Evolutionary conservation across 2,329 filamentous ascomycete species (phyloP).

Genomic region (Colletotrichum paranaense): DNA sequence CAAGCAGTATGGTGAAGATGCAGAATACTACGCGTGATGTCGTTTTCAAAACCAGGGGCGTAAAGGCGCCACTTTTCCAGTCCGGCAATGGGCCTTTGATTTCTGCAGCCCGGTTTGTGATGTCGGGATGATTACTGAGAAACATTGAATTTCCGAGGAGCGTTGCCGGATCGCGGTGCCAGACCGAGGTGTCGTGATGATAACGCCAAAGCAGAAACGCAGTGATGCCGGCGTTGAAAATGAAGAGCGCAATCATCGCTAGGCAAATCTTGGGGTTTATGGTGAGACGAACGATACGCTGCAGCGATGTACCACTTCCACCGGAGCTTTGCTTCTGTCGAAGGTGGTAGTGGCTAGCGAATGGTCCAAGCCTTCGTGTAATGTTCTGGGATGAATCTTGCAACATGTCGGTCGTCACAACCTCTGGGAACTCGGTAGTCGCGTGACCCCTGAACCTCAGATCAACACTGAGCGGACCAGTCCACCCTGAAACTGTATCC

Average conservation of each 20-base stretch:
- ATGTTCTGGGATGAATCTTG: conserved; percentile 9
- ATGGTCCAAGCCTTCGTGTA: not conserved
- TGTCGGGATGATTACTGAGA: not conserved
- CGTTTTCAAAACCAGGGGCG: not conserved
- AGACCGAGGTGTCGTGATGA: not conserved
- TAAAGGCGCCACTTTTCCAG: not conserved
- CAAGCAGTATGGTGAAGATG: not conserved
- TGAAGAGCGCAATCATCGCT: conserved; percentile 5
- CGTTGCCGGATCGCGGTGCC: conserved; percentile 10
- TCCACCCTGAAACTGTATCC: not conserved
- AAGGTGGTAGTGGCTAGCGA: conserved; percentile 4
- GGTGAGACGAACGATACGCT: not conserved
- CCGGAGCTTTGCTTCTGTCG: not conserved
- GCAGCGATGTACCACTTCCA: not conserved
- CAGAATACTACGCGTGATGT: not conserved
- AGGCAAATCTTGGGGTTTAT: conserved; percentile 15
- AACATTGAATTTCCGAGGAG: conserved; percentile 8
- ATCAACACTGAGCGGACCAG: not conserved
- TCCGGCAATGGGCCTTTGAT: not conserved
- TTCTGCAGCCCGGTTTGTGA: not conserved
- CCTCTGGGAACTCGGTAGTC: not conserved
- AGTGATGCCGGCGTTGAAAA: not conserved
- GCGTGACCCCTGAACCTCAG: not conserved
- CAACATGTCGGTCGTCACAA: not conserved
- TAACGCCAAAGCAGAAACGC: not conserved